Conservation (phyloP, 2,329 filamentous ascomycete species). For the Celoporthe dispersa region DNA sequence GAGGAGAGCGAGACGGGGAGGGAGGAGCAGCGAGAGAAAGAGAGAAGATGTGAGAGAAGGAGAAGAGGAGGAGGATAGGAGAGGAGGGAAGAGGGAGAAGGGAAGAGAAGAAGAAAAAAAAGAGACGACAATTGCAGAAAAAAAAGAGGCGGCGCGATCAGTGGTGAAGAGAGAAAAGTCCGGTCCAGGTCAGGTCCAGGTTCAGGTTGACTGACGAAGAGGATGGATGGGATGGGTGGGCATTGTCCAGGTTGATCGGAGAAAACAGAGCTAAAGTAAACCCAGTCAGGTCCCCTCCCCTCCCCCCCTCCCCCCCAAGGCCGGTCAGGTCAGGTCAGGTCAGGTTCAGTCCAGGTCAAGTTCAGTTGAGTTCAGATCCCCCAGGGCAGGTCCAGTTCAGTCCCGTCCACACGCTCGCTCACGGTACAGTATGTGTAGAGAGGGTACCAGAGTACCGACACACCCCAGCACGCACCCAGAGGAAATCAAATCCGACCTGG, state of each 20-base stretch:
- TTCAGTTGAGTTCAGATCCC: not conserved
- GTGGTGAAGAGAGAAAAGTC: slow-evolving; percentile 22
- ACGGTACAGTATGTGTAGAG: not conserved
- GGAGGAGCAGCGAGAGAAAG: not conserved
- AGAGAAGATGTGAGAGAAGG: not conserved
- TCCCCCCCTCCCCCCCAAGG: not conserved
- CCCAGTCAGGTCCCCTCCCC: slow-evolving; percentile 20
- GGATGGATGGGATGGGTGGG: slow-evolving; percentile 20
- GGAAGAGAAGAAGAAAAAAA: too few species aligned
- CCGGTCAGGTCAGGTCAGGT: not conserved
- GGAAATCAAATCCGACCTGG: slow-evolving; percentile 20
- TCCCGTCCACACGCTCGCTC: not conserved
- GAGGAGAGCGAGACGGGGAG: not conserved
- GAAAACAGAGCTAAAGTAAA: slow-evolving; percentile 30
- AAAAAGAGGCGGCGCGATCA: slow-evolving; percentile 16
- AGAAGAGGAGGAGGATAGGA: not conserved
- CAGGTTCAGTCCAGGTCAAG: too few species aligned
- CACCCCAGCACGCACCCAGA: slow-evolving; percentile 21
- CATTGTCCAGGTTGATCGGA: slow-evolving; percentile 29
- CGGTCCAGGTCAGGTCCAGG: slow-evolving; percentile 11
- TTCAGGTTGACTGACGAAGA: slow-evolving; percentile 15
- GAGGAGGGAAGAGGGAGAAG: slow-evolving; percentile 2
- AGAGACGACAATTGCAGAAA: slow-evolving; percentile 8
- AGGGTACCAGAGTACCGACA: slow-evolving; percentile 4
- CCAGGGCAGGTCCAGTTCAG: not conserved